Conservation (phyloP, 306 rosid species). For the Crotalaria pallida region DNA sequence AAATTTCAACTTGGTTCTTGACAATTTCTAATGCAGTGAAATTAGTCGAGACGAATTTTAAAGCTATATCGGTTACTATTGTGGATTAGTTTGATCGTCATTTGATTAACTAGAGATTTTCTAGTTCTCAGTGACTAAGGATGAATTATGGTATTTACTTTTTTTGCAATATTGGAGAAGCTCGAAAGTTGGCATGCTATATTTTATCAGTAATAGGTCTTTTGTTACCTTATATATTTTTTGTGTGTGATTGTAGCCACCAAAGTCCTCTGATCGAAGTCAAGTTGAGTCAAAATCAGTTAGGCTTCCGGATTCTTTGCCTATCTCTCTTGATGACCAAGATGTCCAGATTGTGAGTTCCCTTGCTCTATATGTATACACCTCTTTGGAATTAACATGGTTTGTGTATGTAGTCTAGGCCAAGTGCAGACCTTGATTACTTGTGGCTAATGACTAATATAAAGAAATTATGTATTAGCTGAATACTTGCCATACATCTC, state of each 20-base stretch:
- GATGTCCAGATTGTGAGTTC: slow-evolving; percentile 83
- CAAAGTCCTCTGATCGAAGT: slow-evolving; percentile 73
- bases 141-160: too few species aligned
- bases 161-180: not conserved
- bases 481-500: not conserved
- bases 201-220: not conserved
- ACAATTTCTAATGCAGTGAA: too few species aligned
- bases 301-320: slow-evolving; percentile 67
- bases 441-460: not conserved
- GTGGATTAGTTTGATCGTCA: too few species aligned
- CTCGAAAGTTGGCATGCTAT: not conserved
- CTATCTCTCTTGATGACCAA: slow-evolving; percentile 83
- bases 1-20: too few species aligned
- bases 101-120: too few species aligned
- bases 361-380: not conserved
- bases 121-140: too few species aligned
- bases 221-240: not conserved
- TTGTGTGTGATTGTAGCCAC: slow-evolving; percentile 44
- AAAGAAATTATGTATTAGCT: not conserved
- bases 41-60: too few species aligned
- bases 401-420: not conserved
- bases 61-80: too few species aligned
- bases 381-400: not conserved
- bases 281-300: slow-evolving; percentile 79
- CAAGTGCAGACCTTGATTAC: not conserved